A percentile compares a stretch with the other conserved stretches of the same genome.
phyloP scores from a whole-genome alignment of 495 filamentous ascomycete genomes.

The Parmelia sp. region DNA sequence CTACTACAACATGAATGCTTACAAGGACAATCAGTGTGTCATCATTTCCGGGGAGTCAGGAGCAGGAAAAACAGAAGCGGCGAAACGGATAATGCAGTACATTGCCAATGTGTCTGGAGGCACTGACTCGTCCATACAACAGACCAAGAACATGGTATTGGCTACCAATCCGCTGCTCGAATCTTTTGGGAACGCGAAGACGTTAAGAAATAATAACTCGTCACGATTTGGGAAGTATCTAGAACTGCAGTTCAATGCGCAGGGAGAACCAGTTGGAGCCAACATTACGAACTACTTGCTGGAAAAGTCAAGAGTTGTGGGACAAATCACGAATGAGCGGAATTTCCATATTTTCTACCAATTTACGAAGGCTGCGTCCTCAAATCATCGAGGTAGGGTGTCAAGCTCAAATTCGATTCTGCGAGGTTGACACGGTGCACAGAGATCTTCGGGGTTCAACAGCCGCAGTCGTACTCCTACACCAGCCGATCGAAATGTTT shows the following conservation, averaged over 20 bases:
- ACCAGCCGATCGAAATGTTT: slow-evolving; percentile 90
- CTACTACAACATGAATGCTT: slow-evolving; percentile 99
- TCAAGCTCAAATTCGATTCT: background rate
- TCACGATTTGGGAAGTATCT: slow-evolving; percentile 97
- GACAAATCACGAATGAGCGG: slow-evolving; percentile 90
- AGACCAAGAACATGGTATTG: slow-evolving; percentile 98
- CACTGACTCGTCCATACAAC: slow-evolving; percentile 82
- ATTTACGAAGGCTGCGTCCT: slow-evolving; percentile 88
- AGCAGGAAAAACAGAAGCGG: slow-evolving; percentile 98
- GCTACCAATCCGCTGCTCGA: slow-evolving; percentile 96
- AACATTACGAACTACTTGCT: slow-evolving; percentile 98
- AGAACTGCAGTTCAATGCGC: slow-evolving; percentile 91
- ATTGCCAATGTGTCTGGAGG: slow-evolving; percentile 95
- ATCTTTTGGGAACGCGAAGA: slow-evolving; percentile 98
- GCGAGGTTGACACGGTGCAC: slow-evolving; percentile 18
- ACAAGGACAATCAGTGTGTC: slow-evolving; percentile 98
- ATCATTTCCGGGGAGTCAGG: slow-evolving; percentile 99
- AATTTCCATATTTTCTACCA: slow-evolving; percentile 99
- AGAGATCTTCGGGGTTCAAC: slow-evolving; percentile 79
- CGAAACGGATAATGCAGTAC: slow-evolving; percentile 99
- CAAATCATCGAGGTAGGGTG: slow-evolving; percentile 65
- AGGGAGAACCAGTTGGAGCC: slow-evolving; percentile 90
- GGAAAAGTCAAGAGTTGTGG: slow-evolving; percentile 92
- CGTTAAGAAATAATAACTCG: slow-evolving; percentile 96
- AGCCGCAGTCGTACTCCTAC: slow-evolving; percentile 90